Conservation (phyloP, 2,329 filamentous ascomycete genomes). For the Rutstroemia sp. region DNA sequence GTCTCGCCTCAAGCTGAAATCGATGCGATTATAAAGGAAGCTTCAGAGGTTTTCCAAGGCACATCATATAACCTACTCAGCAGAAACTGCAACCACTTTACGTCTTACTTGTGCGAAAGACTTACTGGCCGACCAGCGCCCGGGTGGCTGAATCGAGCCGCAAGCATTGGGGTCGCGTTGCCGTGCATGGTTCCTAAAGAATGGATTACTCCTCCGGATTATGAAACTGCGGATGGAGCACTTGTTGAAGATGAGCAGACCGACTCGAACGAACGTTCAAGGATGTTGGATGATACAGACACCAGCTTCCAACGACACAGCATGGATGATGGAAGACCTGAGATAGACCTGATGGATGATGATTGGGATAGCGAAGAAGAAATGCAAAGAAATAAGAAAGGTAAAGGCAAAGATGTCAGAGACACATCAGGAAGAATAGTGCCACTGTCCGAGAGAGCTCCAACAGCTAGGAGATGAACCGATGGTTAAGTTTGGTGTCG, state of each 20-base stretch:
- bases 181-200: slow-evolving; percentile 77
- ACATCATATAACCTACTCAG: slow-evolving; percentile 74
- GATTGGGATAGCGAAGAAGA: slow-evolving; percentile 41
- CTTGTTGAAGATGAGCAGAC: slow-evolving; percentile 46
- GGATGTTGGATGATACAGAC: slow-evolving; percentile 43
- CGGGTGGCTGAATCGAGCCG: slow-evolving; percentile 73
- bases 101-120: slow-evolving; percentile 64
- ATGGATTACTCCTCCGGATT: slow-evolving; percentile 75
- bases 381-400: slow-evolving; percentile 30
- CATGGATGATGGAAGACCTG: slow-evolving; percentile 17
- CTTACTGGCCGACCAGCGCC: slow-evolving; percentile 66
- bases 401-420: slow-evolving; percentile 32
- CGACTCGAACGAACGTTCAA: slow-evolving; percentile 44
- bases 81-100: slow-evolving; percentile 87
- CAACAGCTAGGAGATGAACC: slow-evolving; percentile 24
- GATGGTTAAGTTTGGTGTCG: not conserved
- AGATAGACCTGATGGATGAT: slow-evolving; percentile 19
- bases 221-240: slow-evolving; percentile 64
- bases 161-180: slow-evolving; percentile 72
- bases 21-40: slow-evolving; percentile 58
- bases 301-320: slow-evolving; percentile 24
- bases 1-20: slow-evolving; percentile 63
- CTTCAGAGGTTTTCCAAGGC: slow-evolving; percentile 66
- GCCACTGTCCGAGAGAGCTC: slow-evolving; percentile 46
- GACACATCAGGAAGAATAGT: slow-evolving; percentile 45